These are phyloP conservation scores for Suillus decipiens DNA, from an alignment of 768 basidiomycete species.

Conservation along the genomic window DNA sequence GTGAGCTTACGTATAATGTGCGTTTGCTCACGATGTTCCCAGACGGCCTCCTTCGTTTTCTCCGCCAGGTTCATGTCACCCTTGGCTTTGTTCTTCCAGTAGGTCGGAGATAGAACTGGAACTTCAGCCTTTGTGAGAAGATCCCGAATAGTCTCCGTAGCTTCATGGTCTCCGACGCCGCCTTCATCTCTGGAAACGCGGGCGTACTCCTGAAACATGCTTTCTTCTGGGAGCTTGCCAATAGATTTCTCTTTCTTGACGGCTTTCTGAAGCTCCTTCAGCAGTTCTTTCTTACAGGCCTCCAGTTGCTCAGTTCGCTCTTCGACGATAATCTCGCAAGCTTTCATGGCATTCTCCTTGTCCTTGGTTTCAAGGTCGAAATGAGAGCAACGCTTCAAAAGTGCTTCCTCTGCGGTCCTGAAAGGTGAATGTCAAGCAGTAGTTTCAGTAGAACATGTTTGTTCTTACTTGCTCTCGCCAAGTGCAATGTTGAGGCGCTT, in stretches of 20 bases:
- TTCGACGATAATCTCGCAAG: constrained; percentile 88
- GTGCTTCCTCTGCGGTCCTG: constrained; percentile 88
- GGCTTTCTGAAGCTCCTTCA: constrained; percentile 62
- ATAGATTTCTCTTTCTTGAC: constrained; percentile 70
- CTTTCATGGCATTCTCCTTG: constrained; percentile 79
- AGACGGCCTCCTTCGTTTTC: constrained; percentile 60
- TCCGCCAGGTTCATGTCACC: constrained; percentile 60
- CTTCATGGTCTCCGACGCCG: constrained; percentile 80
- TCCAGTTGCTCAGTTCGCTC: constrained; percentile 80
- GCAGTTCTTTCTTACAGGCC: constrained; percentile 75
- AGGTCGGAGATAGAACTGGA: constrained; percentile 30
- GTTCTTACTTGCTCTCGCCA: constrained; percentile 77
- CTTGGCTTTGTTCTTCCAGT: constrained; percentile 44
- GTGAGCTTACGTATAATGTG: constrained; percentile 82
- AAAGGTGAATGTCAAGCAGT: constrained; percentile 9
- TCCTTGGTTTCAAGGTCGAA: constrained; percentile 83
- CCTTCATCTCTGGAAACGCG: constrained; percentile 65
- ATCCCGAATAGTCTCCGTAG: constrained; percentile 56
- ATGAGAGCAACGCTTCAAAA: constrained; percentile 94
- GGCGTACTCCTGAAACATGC: constrained; percentile 78
- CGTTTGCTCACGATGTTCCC: constrained; percentile 85
- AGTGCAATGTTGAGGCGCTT: constrained; percentile 84
- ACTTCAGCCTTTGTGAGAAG: constrained; percentile 66
- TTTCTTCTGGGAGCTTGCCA: constrained; percentile 63
- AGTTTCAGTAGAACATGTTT: neutral